A percentile compares a stretch with the other conserved stretches of the same genome.
These are phyloP conservation scores for Leishmania braziliensis DNA, from an alignment of 208 protist species.

Conservation along the genomic window DNA sequence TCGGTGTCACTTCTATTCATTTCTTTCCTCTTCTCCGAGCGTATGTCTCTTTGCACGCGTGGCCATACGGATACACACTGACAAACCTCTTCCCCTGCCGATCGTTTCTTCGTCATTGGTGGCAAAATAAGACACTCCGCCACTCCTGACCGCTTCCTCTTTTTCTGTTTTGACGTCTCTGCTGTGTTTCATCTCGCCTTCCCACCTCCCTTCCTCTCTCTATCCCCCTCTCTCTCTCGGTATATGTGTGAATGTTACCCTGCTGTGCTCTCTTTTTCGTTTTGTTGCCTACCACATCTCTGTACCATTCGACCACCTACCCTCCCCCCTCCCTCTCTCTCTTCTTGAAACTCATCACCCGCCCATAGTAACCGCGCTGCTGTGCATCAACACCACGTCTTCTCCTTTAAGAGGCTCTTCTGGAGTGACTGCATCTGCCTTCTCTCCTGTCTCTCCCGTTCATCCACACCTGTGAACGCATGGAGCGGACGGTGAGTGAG, in stretches of 20 bases:
- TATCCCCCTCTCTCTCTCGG: not conserved
- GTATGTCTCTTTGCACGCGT: not conserved
- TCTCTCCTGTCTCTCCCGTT: not conserved
- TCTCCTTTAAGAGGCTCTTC: not conserved
- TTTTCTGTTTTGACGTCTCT: not conserved
- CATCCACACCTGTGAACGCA: not conserved
- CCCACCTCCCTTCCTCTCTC: not conserved
- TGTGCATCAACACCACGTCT: not conserved
- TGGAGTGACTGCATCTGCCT: not conserved
- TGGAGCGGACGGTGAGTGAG: conserved; percentile 27
- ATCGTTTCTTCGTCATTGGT: not conserved
- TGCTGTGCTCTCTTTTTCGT: not conserved
- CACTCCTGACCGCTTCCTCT: not conserved
- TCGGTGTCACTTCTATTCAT: not conserved
- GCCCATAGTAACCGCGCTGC: not conserved
- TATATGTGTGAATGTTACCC: not conserved
- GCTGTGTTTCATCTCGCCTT: not conserved
- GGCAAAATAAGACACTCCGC: too few species aligned
- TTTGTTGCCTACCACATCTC: not conserved
- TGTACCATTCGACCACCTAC: not conserved
- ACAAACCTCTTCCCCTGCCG: not conserved
- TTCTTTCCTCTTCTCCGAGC: not conserved
- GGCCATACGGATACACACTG: not conserved
- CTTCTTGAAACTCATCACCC: not conserved
- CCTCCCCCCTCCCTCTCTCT: not conserved